Base-by-base conservation (phyloP, 163 green algal species). In the Scenedesmus sp. region DNA sequence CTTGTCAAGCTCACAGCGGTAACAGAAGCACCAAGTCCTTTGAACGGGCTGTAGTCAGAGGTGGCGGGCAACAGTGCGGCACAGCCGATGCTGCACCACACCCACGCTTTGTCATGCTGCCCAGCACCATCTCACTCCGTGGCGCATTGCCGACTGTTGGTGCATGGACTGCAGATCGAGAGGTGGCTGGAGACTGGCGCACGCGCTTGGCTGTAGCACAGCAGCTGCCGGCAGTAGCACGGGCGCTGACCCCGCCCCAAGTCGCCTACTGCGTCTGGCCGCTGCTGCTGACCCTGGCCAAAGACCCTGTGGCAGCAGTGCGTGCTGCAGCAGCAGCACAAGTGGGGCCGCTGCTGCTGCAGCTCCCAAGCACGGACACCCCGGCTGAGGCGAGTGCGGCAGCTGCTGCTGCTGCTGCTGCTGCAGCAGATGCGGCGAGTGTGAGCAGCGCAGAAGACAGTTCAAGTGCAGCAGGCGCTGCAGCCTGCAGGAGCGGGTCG, bases 201-300 rank as follows among this genome's bases (percentile, higher is more conserved):
- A 35, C 46, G 3, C 79, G 88, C 24, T 30, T 80, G 88, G 56
- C 79, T 37, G 88, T 92, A 46, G 88, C 81, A 0, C 20, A 65
- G 43, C 88, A 92, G n/a, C 44, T 92, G 18, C 81, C 81, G 13
- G 61, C 65, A 49, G 43, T 89, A 40, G 81, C 88, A 79, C 33
- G 13, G 1, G n/a, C 70, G 12, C 43, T 88, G 3, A 88, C 65
- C 24, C 37, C 43, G 20, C 20, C 42, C 22, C 88, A 89, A n/a
- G 81, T 92, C 1, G 81, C 88, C 44, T 85, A 88, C 88, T 92
- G 81, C 37, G 4, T 92, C 42, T 92, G 88, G 88, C 88, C 88
- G 6, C 26, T 88, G 46, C 65, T 88, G 46, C 35, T 92, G 22
- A 46, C 81, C 16, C 65, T 92, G 0, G 59, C 37, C 9, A 61